Base-by-base conservation (phyloP, 495 filamentous ascomycete genomes). In the Tuber umbilicatum region DNA sequence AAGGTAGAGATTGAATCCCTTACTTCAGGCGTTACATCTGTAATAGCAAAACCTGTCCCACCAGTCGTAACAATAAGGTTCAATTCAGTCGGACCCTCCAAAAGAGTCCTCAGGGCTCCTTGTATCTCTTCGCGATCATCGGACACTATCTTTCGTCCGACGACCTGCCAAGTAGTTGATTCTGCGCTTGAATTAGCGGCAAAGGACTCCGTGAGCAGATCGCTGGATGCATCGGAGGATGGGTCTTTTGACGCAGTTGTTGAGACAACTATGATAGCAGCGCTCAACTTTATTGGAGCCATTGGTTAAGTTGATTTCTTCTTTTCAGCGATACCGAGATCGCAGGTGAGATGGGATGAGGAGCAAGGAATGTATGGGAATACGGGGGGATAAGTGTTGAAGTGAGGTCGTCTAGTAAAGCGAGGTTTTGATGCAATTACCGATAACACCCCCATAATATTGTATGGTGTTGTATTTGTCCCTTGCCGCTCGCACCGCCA, bases 21-120 rank as follows among this genome's bases (percentile, higher is more conserved):
- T 82, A 92, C 91, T 85, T 99, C 95, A 17, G 95, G 95, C 0
- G 95, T 99, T 72, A 86, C 85, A 84, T 99, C 95, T 70, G 90
- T 89, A n/a, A 90, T 84, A 17, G 96, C 91, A 84, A 99, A 99
- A 7, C 95, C 95, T 6, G 95, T 99, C 19, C 95, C 95, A 71
- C 95, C 95, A 12, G 92, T 97, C 2, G 93, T 91, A 70, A 97
- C 83, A 70, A 99, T 88, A 69, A 98, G 84, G 84, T 97, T 94
- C 17, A 89, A 79, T 31, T 84, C 84, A 77, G 88, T 83, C 7
- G 87, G 84, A 27, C 85, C 82, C 84, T 94, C 92, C 0, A 91
- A 85, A 90, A 91, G 97, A 69, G 86, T 77, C 74, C 84, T 88
- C 39, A 98, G 87, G 16, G 89, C 85, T 17, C 85, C 83, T 79